Evolutionary conservation across 176 grass and related monocot species (phyloP).

Genomic region (Lolium rigidum): DNA sequence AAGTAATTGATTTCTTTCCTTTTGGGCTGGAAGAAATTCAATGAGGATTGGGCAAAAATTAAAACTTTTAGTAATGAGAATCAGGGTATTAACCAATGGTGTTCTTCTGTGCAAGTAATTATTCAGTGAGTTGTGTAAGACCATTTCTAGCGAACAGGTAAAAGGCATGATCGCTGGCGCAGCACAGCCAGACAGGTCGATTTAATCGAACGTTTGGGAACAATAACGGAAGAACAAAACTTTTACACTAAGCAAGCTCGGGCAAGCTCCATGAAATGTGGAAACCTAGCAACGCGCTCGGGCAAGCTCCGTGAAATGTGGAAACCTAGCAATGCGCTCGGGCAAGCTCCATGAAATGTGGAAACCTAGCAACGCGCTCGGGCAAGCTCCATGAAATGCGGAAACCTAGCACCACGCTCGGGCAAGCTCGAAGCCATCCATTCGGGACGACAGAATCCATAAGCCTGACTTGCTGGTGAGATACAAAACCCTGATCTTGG

Average conservation of each 20-base stretch:
- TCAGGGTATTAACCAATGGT: background rate
- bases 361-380: no score
- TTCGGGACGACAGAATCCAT: background rate
- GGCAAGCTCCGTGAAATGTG: no score
- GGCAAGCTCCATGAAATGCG: no score
- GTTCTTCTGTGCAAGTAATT: background rate
- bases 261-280: no score
- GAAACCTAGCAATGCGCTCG: no score
- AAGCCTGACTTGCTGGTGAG: background rate
- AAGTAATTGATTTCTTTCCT: background rate
- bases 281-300: no score
- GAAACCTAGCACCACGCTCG: no score
- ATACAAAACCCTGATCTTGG: conserved; percentile 10
- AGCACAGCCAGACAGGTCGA: background rate
- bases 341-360: no score
- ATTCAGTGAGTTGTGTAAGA: background rate
- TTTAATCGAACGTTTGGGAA: background rate
- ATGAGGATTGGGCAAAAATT: background rate
- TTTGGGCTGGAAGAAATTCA: background rate
- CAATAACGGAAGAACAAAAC: background rate
- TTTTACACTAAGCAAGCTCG: no score
- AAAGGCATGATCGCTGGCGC: background rate
- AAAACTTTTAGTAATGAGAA: background rate
- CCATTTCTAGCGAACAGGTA: background rate
- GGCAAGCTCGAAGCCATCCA: no score